phyloP scores from a whole-genome alignment of 1,284 basidiomycete species.

The Ceratobasidium sp. region DNA sequence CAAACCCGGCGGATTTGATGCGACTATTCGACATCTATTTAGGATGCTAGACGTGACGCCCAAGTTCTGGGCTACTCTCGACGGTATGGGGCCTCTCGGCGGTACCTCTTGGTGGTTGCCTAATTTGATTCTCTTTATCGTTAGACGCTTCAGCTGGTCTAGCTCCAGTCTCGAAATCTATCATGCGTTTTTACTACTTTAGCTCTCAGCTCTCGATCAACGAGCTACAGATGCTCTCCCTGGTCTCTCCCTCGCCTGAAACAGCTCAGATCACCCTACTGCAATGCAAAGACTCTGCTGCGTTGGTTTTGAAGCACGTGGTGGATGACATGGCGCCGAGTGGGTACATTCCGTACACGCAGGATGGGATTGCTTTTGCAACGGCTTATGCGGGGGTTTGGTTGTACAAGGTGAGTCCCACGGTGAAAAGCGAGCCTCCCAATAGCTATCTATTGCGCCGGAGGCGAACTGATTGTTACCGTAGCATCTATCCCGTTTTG shows the following conservation, averaged over 20 bases:
- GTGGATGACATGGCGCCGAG: conserved; percentile 36
- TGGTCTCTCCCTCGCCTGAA: conserved; percentile 12
- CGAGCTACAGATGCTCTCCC: conserved; percentile 39
- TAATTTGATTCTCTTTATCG: background rate
- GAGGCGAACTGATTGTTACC: background rate
- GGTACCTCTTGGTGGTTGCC: background rate
- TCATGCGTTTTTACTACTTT: conserved; percentile 44
- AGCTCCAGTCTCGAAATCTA: conserved; percentile 36
- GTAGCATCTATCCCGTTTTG: conserved; percentile 35
- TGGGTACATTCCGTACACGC: conserved; percentile 36
- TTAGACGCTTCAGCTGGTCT: conserved; percentile 36
- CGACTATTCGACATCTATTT: conserved; percentile 35
- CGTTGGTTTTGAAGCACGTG: conserved; percentile 28
- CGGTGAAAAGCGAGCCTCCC: too few species aligned
- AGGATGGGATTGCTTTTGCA: conserved; percentile 38
- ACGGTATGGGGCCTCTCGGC: background rate
- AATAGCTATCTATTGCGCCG: too few species aligned
- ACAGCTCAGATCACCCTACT: background rate
- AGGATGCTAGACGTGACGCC: conserved; percentile 29
- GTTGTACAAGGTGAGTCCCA: conserved; percentile 42
- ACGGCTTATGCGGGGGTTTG: conserved; percentile 43
- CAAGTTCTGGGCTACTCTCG: conserved; percentile 36
- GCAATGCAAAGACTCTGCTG: conserved; percentile 39
- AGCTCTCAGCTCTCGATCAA: conserved; percentile 30
- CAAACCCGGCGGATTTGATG: conserved; percentile 35